Conservation (phyloP, 331 rosid species). For the Phaseolus coccineus region DNA sequence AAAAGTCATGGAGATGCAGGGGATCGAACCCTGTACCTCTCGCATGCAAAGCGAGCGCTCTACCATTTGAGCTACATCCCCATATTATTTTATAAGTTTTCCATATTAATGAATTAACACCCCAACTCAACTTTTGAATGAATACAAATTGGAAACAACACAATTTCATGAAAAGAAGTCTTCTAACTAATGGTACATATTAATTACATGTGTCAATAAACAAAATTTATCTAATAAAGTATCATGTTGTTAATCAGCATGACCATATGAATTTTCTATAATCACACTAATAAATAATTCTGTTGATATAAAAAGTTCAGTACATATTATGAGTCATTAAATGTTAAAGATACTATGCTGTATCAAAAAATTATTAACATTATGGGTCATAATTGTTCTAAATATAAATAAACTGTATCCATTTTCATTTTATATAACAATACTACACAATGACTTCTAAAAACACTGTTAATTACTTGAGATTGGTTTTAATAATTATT, state of each 20-base stretch:
- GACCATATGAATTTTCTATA: neutral
- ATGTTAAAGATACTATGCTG: neutral
- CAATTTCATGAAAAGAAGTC: neutral
- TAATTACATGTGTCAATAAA: neutral
- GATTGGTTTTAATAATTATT: too few species aligned
- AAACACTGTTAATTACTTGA: too few species aligned
- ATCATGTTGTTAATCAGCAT: neutral
- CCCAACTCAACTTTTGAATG: neutral
- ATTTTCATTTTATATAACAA: too few species aligned
- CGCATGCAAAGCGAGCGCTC: constrained; percentile 92
- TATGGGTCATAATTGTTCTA: neutral
- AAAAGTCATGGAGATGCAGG: constrained; percentile 66
- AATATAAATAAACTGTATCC: too few species aligned
- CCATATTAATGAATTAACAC: neutral
- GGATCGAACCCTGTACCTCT: constrained; percentile 85
- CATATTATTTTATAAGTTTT: neutral
- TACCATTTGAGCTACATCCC: constrained; percentile 85
- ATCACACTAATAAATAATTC: neutral
- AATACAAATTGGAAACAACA: neutral
- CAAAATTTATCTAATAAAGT: neutral
- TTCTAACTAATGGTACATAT: too few species aligned
- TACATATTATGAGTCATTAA: too few species aligned
- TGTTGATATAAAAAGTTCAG: neutral
- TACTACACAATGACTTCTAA: too few species aligned
- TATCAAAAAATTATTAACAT: neutral